Evolutionary conservation across 1,139 yeast genomes (phyloP), one percentile per base, ranked within the genome.

Genomic region (Petasospora fabianii): DNA sequence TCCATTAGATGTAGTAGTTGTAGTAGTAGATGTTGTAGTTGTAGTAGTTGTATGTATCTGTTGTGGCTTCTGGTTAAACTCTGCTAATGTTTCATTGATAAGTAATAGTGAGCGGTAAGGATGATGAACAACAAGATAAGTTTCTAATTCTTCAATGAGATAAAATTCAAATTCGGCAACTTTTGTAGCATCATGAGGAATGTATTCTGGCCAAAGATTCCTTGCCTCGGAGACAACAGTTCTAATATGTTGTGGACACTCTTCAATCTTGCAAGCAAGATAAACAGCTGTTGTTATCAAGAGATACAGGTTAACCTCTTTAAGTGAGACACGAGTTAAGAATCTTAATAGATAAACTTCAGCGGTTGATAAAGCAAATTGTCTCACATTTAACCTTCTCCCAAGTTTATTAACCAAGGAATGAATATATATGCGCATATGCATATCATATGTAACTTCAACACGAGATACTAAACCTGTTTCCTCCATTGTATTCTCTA

Each of bases 141-240:
- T 77, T 43, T 86, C 87, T 65, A 92, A 71, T 59, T 90, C 97
- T 56, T 88, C 97, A 27, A 92, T 82, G 36, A 92, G 61, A 57
- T 92, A 92, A 59, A 92, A 92, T 63, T 92, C 98, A 64, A 94
- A 86, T 58, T 92, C 98, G 0, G 97, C 97, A n/a, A 92, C 70
- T 55, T 85, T 86, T 28, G 96, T 83, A 17, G 90, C 77, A 58
- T 92, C 98, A 41, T 85, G 88, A 0, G 97, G 95, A 24, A 92
- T 82, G 56, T 80, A 87, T 55, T 90, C 97, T 0, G 97, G 97
- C 97, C 98, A 92, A 35, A 87, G 63, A 32, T 83, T 83, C 36
- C 96, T 68, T 3, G 97, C 95, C 56, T 92, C 97, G 21, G 80
- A 72, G 17, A 86, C 76, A 12, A 92, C 73, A 2, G 90, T 76